A percentile compares a stretch with the other conserved stretches of the same genome.
Conservation (phyloP, 202 grass and related monocot genomes). For the Digitaria exilis region DNA sequence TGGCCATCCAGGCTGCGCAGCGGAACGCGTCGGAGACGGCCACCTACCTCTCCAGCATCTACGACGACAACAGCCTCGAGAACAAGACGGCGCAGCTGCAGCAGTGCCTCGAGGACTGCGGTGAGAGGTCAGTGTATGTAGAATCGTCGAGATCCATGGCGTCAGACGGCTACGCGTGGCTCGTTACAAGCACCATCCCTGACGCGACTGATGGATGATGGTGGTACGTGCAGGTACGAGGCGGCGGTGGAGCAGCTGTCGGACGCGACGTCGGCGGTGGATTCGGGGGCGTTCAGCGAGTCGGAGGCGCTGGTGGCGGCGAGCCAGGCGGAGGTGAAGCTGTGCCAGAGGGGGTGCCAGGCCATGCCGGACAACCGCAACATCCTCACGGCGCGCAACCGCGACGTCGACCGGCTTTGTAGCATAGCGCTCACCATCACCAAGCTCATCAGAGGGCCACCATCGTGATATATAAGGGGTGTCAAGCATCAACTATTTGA, state of each 20-base stretch:
- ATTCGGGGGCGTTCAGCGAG: slow-evolving; percentile 46
- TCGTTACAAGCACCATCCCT: too few species aligned
- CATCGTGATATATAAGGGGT: neutral
- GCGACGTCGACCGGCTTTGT: slow-evolving; percentile 65
- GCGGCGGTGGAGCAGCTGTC: slow-evolving; percentile 71
- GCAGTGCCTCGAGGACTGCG: slow-evolving; percentile 70
- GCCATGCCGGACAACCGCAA: slow-evolving; percentile 42
- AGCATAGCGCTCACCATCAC: slow-evolving; percentile 63
- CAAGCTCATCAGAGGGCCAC: slow-evolving; percentile 41
- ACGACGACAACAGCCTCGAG: slow-evolving; percentile 46
- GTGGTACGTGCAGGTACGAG: too few species aligned
- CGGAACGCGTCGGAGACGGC: slow-evolving; percentile 57
- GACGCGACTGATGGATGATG: too few species aligned
- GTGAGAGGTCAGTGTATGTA: too few species aligned
- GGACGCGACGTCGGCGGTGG: slow-evolving; percentile 56
- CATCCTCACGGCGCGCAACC: slow-evolving; percentile 56
- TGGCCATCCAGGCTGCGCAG: slow-evolving; percentile 48
- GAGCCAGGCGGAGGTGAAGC: slow-evolving; percentile 56
- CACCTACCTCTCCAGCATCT: slow-evolving; percentile 48
- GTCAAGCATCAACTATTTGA: neutral
- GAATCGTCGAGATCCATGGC: too few species aligned
- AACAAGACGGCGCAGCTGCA: slow-evolving; percentile 61
- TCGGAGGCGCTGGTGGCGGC: slow-evolving; percentile 47
- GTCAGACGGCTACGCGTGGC: too few species aligned
- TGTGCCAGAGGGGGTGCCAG: slow-evolving; percentile 66